Evolutionary conservation across 2,329 filamentous ascomycete genomes (phyloP).

Genomic region (Neonectria coccinea): DNA sequence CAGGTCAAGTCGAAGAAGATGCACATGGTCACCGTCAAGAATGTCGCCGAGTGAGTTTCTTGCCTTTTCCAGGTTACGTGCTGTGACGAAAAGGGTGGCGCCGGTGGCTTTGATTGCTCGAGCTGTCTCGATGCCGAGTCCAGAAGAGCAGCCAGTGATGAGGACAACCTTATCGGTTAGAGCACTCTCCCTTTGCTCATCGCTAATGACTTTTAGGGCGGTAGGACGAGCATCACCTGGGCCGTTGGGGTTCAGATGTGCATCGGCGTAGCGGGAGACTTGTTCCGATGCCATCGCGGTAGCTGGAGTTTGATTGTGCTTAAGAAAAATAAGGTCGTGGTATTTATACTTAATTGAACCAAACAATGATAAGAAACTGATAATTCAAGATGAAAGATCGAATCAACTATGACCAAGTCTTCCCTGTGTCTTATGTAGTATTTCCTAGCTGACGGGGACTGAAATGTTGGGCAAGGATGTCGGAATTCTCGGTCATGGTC

Average conservation of each 20-base stretch:
- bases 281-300: neutral
- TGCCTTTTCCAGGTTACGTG: slow-evolving; percentile 43
- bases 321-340: no score
- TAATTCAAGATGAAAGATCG: neutral
- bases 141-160: slow-evolving; percentile 58
- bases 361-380: no score
- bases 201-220: no score
- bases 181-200: slow-evolving; percentile 41
- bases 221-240: no score
- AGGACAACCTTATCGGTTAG: slow-evolving; percentile 54
- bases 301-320: neutral
- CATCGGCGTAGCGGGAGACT: slow-evolving; percentile 15
- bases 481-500: neutral
- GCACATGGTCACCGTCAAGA: slow-evolving; percentile 30
- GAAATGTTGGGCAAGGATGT: neutral
- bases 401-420: neutral
- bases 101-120: slow-evolving; percentile 56
- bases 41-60: slow-evolving; percentile 31
- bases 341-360: no score
- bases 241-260: slow-evolving; percentile 42
- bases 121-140: slow-evolving; percentile 59
- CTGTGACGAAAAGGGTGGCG: slow-evolving; percentile 41
- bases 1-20: slow-evolving; percentile 44
- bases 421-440: neutral
- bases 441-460: neutral